These are phyloP conservation scores for Dentipellis sp. DNA, from an alignment of 768 basidiomycete genomes.

Conservation along the genomic window DNA sequence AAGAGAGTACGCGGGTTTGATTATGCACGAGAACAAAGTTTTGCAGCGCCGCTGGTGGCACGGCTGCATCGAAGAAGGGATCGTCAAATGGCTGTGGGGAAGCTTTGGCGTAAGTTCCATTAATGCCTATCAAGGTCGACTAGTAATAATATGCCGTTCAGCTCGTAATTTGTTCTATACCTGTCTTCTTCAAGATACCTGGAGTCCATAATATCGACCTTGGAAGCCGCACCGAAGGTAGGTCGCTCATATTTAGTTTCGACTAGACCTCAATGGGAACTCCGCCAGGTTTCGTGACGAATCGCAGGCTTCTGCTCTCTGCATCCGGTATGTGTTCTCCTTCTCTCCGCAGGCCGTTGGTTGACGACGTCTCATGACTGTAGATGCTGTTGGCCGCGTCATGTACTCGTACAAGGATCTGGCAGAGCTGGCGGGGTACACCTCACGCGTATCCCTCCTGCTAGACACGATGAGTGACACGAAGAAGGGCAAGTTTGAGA, in stretches of 20 bases:
- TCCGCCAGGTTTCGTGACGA: constrained; percentile 85
- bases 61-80: constrained; percentile 86
- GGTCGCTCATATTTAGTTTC: background rate
- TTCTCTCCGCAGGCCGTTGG: background rate
- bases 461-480: constrained; percentile 90
- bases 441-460: constrained; percentile 79
- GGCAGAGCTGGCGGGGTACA: constrained; percentile 92
- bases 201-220: constrained; percentile 61
- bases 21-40: constrained; percentile 80
- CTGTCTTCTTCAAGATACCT: constrained; percentile 83
- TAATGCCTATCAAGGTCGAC: background rate
- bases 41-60: constrained; percentile 82
- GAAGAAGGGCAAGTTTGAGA: constrained; percentile 76
- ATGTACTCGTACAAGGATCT: constrained; percentile 99
- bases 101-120: constrained; percentile 67
- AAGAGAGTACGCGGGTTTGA: constrained; percentile 73
- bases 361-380: constrained; percentile 1
- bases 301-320: constrained; percentile 80
- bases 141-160: constrained; percentile 17
- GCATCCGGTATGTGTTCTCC: constrained; percentile 48
- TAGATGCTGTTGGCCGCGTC: constrained; percentile 89
- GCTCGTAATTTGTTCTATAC: constrained; percentile 86
- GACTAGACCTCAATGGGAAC: background rate
- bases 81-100: constrained; percentile 97
- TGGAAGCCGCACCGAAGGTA: constrained; percentile 86